A percentile compares a stretch with the other conserved stretches of the same genome.
Evolutionary conservation across 108 stramenopile species (phyloP).

Genomic region (Asterionellopsis glacialis): DNA sequence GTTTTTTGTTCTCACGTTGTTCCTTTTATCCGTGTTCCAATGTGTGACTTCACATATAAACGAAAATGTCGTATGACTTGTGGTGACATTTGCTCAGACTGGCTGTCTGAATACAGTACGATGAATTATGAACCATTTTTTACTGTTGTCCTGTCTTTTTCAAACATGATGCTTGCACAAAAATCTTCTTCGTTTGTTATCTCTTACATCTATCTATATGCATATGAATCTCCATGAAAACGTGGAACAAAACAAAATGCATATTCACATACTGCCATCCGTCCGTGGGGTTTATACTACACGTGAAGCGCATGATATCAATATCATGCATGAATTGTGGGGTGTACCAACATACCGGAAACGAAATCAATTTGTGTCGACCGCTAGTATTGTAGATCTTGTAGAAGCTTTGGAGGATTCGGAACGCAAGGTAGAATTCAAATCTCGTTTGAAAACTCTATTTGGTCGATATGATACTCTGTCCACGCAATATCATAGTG

Average conservation of each 20-base stretch:
- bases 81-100: too few relatives aligned
- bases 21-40: too few relatives aligned
- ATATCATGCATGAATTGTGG: slow-evolving; percentile 65
- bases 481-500: slow-evolving; percentile 42
- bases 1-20: slow-evolving; percentile 8
- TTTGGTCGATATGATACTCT: slow-evolving; percentile 32
- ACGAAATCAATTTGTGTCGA: slow-evolving; percentile 41
- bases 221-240: not conserved
- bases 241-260: not conserved
- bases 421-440: slow-evolving; percentile 30
- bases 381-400: slow-evolving; percentile 36
- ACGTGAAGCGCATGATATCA: slow-evolving; percentile 49
- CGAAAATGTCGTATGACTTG: too few relatives aligned
- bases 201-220: not conserved
- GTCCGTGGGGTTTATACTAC: too few relatives aligned
- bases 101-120: too few relatives aligned
- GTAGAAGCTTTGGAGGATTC: slow-evolving; percentile 29
- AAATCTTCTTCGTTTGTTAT: too few relatives aligned
- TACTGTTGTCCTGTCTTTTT: too few relatives aligned
- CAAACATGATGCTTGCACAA: too few relatives aligned
- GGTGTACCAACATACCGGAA: slow-evolving; percentile 54
- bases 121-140: too few relatives aligned
- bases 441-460: slow-evolving; percentile 17
- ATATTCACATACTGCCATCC: too few relatives aligned
- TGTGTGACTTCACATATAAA: too few relatives aligned